Conservation (phyloP, 1,284 basidiomycete species). For the Stygiomarasmius scandens region DNA sequence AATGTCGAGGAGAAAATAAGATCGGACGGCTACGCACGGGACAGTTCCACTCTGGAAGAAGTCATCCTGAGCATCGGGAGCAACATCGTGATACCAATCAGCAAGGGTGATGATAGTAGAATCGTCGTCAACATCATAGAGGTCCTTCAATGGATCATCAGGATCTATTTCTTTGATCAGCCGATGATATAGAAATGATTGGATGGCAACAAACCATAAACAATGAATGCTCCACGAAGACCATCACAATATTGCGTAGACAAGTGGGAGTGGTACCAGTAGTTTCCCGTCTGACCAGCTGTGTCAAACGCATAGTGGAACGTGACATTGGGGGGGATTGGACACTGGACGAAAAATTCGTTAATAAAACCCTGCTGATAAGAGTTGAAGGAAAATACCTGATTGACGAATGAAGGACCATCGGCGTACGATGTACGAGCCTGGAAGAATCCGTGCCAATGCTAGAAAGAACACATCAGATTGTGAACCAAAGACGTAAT, state of each 20-base stretch:
- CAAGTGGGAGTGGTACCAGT: slow-evolving; percentile 40
- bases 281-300: slow-evolving; percentile 24
- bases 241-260: slow-evolving; percentile 47
- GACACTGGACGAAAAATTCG: slow-evolving; percentile 20
- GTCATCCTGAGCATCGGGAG: slow-evolving; percentile 35
- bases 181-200: background rate
- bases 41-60: slow-evolving; percentile 41
- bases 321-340: slow-evolving; percentile 13
- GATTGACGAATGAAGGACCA: slow-evolving; percentile 20
- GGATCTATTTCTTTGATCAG: slow-evolving; percentile 24
- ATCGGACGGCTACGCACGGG: slow-evolving; percentile 24
- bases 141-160: slow-evolving; percentile 29
- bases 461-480: slow-evolving; percentile 1
- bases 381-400: background rate
- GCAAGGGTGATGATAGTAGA: slow-evolving; percentile 29
- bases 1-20: background rate
- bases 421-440: slow-evolving; percentile 18
- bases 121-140: slow-evolving; percentile 38
- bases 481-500: background rate
- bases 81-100: slow-evolving; percentile 40
- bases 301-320: slow-evolving; percentile 25
- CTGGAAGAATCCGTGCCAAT: slow-evolving; percentile 23
- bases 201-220: slow-evolving; percentile 27
- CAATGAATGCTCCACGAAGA: slow-evolving; percentile 27
- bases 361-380: too few species aligned